A percentile compares a stretch with the other conserved stretches of the same genome.
Conservation (phyloP, 2,329 filamentous ascomycete species). For the Coniochaeta prunicola region DNA sequence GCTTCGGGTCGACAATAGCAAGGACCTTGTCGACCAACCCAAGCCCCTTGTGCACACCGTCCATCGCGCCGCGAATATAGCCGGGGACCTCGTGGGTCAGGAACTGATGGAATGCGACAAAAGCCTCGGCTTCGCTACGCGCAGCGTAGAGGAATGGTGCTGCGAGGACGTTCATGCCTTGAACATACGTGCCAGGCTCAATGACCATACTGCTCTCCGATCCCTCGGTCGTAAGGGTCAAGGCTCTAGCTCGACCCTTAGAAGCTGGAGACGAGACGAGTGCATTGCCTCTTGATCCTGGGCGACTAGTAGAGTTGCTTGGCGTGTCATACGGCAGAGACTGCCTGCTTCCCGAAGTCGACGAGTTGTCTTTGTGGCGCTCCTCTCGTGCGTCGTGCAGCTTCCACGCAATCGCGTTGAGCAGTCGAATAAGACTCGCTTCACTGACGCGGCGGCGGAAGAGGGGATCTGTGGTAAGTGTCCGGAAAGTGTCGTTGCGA, state of each 20-base stretch:
- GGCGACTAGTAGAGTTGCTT: conserved; percentile 12
- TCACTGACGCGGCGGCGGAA: conserved; percentile 94
- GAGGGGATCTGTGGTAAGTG: conserved; percentile 90
- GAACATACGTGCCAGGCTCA: conserved; percentile 83
- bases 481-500: conserved; percentile 96
- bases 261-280: conserved; percentile 35
- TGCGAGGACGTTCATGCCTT: conserved; percentile 97
- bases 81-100: conserved; percentile 84
- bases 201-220: conserved; percentile 48
- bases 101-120: conserved; percentile 80
- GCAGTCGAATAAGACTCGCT: conserved; percentile 84
- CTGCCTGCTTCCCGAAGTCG: conserved; percentile 9
- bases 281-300: conserved; percentile 13
- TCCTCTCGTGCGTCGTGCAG: conserved; percentile 70
- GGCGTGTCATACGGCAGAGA: conserved; percentile 16
- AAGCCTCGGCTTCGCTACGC: conserved; percentile 90
- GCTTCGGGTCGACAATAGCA: conserved; percentile 81
- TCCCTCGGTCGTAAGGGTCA: conserved; percentile 56
- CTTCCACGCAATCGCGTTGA: conserved; percentile 94
- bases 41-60: conserved; percentile 88
- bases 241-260: conserved; percentile 45
- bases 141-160: conserved; percentile 94
- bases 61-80: conserved; percentile 94
- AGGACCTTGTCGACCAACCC: conserved; percentile 88
- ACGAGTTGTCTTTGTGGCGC: conserved; percentile 32